phyloP scores from a whole-genome alignment of 164 flowering plant genomes.

The Macadamia tetraphylla region DNA sequence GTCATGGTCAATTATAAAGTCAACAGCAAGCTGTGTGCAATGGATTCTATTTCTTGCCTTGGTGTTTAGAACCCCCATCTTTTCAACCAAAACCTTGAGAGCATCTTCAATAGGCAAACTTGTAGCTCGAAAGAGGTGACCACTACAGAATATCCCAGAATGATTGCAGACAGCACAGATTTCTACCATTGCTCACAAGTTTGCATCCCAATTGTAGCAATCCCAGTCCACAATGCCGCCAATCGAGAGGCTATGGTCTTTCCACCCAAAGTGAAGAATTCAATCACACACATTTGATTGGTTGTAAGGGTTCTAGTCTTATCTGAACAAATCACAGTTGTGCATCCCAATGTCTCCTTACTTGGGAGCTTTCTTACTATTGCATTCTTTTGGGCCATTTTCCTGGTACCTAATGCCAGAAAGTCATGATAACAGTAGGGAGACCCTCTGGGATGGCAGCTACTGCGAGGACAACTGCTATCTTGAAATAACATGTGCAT shows the following conservation, averaged over 20 bases:
- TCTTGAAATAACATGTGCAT: conserved; percentile 88
- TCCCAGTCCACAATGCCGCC: conserved; percentile 86
- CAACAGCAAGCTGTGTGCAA: conserved; percentile 53
- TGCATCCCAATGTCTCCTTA: conserved; percentile 91
- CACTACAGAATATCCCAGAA: conserved; percentile 70
- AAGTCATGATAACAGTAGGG: conserved; percentile 91
- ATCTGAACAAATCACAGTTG: conserved; percentile 90
- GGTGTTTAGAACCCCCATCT: conserved; percentile 87
- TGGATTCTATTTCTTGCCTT: conserved; percentile 62
- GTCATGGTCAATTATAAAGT: conserved; percentile 50
- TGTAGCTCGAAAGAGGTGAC: conserved; percentile 57
- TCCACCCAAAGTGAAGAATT: conserved; percentile 77
- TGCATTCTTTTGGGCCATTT: conserved; percentile 95
- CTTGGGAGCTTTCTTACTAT: conserved; percentile 87
- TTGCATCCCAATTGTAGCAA: conserved; percentile 75
- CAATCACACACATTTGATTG: conserved; percentile 83
- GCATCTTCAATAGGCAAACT: conserved; percentile 98
- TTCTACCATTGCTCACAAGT: conserved; percentile 76
- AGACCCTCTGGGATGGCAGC: conserved; percentile 98
- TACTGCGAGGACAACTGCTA: conserved; percentile 87
- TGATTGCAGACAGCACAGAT: conserved; percentile 90
- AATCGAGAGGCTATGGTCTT: conserved; percentile 48
- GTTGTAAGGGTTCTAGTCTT: conserved; percentile 92
- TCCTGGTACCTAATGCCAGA: conserved; percentile 80
- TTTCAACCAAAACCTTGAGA: conserved; percentile 90